phyloP scores from a whole-genome alignment of 73 alveolate genomes.

The Tetrahymena borealis region DNA sequence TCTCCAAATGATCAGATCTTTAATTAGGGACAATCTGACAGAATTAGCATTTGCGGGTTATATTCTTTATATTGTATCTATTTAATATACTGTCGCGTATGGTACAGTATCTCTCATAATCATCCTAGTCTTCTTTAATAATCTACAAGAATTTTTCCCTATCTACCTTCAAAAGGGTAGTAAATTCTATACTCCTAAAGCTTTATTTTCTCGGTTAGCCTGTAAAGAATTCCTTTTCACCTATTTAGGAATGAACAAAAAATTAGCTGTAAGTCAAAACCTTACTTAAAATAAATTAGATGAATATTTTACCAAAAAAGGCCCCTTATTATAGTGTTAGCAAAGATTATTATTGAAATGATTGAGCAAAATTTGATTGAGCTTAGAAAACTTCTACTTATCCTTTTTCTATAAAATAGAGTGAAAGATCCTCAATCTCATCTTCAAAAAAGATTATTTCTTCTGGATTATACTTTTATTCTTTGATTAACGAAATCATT shows the following conservation, averaged over 20 bases:
- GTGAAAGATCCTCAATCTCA: background rate
- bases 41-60: background rate
- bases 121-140: background rate
- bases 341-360: background rate
- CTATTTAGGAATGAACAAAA: background rate
- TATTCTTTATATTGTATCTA: background rate
- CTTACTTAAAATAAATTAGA: too few relatives aligned
- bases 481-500: background rate
- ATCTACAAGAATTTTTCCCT: background rate
- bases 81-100: background rate
- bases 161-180: background rate
- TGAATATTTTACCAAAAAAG: background rate
- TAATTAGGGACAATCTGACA: background rate
- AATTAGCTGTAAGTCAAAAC: background rate
- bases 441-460: background rate
- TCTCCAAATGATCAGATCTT: background rate
- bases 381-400: background rate
- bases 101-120: background rate
- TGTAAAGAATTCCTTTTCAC: background rate
- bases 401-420: background rate
- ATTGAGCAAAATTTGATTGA: background rate
- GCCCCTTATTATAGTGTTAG: background rate
- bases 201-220: background rate
- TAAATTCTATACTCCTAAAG: background rate
- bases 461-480: background rate